Percentiles rank a stretch among this genome's conserved stretches.
phyloP scores from a whole-genome alignment of 208 protist genomes.

The Trichomonas tenax region DNA sequence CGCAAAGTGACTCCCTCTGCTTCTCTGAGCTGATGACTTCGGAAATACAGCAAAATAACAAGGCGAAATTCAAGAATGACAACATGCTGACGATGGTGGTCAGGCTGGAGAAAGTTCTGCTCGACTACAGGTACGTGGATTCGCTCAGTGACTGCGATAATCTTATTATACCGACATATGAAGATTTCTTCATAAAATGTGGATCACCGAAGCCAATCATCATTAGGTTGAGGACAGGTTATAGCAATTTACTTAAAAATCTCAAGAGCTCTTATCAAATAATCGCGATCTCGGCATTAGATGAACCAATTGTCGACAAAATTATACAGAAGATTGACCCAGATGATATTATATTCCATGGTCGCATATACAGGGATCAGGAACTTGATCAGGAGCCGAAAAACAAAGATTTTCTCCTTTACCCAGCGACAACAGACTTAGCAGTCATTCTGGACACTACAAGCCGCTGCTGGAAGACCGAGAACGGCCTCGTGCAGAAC shows the following conservation, averaged over 20 bases:
- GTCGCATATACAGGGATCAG: not conserved
- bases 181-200: not conserved
- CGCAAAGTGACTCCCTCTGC: too few relatives aligned
- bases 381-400: not conserved
- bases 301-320: not conserved
- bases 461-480: not conserved
- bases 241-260: not conserved
- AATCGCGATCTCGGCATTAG: not conserved
- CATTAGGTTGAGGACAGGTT: not conserved
- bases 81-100: not conserved
- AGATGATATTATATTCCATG: not conserved
- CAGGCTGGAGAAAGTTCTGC: not conserved
- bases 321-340: not conserved
- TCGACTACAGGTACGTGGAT: not conserved
- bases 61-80: not conserved
- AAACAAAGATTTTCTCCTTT: not conserved
- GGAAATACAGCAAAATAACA: not conserved
- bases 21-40: too few relatives aligned
- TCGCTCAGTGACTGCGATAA: not conserved
- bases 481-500: not conserved
- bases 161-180: not conserved
- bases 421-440: not conserved
- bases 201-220: not conserved
- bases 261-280: not conserved
- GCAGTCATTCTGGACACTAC: not conserved